Conservation (phyloP, 2,329 filamentous ascomycete genomes). For the Colletotrichum melonis region DNA sequence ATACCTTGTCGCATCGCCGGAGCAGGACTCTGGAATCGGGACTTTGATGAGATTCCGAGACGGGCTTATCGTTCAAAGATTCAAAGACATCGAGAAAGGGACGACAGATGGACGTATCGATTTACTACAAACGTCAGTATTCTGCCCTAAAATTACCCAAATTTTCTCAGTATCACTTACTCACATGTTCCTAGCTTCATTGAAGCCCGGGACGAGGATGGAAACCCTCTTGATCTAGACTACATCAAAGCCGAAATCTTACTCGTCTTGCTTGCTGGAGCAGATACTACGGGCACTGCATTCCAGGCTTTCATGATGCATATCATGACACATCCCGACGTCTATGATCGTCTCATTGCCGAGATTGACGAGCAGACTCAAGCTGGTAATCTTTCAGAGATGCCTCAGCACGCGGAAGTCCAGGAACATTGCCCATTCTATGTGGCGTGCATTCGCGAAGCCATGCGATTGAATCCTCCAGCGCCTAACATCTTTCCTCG, state of each 20-base stretch:
- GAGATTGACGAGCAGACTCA: constrained; percentile 55
- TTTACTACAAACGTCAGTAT: constrained; percentile 60
- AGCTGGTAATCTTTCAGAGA: constrained; percentile 44
- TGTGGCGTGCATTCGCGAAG: constrained; percentile 61
- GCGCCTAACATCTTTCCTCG: constrained; percentile 63
- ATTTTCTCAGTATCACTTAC: no score
- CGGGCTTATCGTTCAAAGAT: constrained; percentile 59
- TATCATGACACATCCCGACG: constrained; percentile 49
- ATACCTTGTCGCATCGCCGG: constrained; percentile 63
- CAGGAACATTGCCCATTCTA: constrained; percentile 57
- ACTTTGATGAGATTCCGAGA: constrained; percentile 69
- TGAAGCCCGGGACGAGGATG: constrained; percentile 56
- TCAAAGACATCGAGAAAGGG: constrained; percentile 57
- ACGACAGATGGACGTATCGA: constrained; percentile 58
- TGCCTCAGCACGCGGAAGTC: constrained; percentile 56
- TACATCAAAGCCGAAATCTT: constrained; percentile 66
- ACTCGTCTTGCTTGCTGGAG: constrained; percentile 62
- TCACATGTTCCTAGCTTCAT: constrained; percentile 47
- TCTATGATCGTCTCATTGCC: constrained; percentile 58
- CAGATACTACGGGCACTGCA: constrained; percentile 63
- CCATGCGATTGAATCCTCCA: constrained; percentile 60
- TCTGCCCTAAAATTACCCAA: no score
- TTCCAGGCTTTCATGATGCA: constrained; percentile 60
- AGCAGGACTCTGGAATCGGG: constrained; percentile 65
- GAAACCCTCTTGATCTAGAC: constrained; percentile 57